Evolutionary conservation across 2,329 filamentous ascomycete genomes (phyloP), one percentile per base, ranked within the genome.

Genomic region (Hansfordia pulvinata): DNA sequence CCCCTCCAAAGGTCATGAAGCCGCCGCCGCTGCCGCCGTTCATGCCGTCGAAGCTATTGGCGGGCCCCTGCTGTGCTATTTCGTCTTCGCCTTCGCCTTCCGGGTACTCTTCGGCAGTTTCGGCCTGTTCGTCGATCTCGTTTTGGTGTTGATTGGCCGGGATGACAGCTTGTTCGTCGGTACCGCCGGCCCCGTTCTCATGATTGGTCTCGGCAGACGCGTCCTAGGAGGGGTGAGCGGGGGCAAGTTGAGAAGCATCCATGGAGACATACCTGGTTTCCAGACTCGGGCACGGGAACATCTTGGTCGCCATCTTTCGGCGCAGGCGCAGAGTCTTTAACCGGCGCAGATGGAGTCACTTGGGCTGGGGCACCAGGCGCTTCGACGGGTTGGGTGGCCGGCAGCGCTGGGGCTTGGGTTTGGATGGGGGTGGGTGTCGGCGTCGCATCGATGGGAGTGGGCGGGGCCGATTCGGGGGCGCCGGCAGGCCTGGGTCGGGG

Each of bases 1-100:
- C 68, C 35, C 64, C 63, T 43, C 68, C 70, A 45, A 67, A 78
- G 43, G 64, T 66, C 64, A 76, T 71, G 36, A n/a, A n/a, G n/a
- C n/a, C n/a, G n/a, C 61, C 63, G 15, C 64, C 48, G 37, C 75
- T 74, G 35, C 53, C 55, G 32, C 60, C 58, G 36, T 58, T 61
- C 43, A 50, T 54, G 15, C 47, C 39, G 19, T 56, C 55, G 22
- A 49, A 42, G 19, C 43, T 46, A 32, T 41, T 38, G 32, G 39
- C 46, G 29, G 40, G 42, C 22, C 39, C 34, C 28, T 37, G 35
- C 21, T 50, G 43, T 29, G 45, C 42, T 29, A 44, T 41, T 20
- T 49, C 50, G 24, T 44, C 37, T 21, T 39, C 40, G 26, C 45
- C 49, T 30, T 50, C 42, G 6, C 42, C 43, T 25, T 32, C 28